Conservation (phyloP, 2,329 filamentous ascomycete species). For the Cordyceps pruinosa region DNA sequence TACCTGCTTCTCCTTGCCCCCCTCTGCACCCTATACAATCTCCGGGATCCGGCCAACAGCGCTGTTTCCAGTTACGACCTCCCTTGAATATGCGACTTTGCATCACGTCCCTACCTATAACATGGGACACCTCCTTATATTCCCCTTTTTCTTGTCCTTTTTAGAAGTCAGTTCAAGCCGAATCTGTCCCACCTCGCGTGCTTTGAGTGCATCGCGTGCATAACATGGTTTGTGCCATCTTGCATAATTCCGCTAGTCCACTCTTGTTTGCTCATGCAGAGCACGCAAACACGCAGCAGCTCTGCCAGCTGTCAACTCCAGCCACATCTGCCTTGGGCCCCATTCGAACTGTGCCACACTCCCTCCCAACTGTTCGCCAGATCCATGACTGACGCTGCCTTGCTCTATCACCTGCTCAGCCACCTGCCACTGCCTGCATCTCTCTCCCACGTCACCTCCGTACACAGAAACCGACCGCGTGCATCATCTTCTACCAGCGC, state of each 20-base stretch:
- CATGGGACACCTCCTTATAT: too few species aligned
- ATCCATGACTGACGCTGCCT: not conserved
- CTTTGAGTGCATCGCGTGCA: too few species aligned
- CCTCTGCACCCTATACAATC: too few species aligned
- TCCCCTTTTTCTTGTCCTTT: too few species aligned
- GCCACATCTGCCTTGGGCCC: not conserved
- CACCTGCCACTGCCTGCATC: not conserved
- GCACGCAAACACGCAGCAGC: too few species aligned
- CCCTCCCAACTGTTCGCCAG: not conserved
- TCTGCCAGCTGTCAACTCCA: not conserved
- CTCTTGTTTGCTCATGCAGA: not conserved
- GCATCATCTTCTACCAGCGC: not conserved
- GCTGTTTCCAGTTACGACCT: too few species aligned
- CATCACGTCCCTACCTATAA: too few species aligned
- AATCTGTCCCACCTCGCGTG: too few species aligned
- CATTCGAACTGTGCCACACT: not conserved
- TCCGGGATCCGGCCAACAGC: too few species aligned
- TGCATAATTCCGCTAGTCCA: not conserved
- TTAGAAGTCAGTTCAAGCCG: too few species aligned
- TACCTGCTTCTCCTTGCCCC: too few species aligned
- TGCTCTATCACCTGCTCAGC: slow-evolving; percentile 3
- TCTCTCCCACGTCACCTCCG: not conserved
- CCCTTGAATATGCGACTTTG: too few species aligned
- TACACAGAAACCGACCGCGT: not conserved
- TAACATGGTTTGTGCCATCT: not conserved